Base-by-base conservation (phyloP, 306 rosid genomes). In the Cicer cuneatum region DNA sequence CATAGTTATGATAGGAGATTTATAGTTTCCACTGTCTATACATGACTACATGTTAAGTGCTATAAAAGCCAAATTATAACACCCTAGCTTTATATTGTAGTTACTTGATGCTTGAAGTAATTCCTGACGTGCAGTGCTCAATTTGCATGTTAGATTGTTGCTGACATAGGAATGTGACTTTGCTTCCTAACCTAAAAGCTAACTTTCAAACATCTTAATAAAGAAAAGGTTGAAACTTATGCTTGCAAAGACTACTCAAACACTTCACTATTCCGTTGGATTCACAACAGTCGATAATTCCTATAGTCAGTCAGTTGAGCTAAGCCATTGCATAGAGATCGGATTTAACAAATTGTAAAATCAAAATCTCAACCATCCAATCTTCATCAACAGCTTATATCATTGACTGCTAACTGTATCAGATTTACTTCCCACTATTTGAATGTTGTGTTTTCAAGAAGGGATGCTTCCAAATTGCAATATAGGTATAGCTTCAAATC, bases 51-150 rank as follows among this genome's bases (percentile, higher is more conserved):
- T 78, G 82, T 49, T 40, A 40, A 61, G 78, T 67, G 45, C 40
- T 47, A 57, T 63, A 38, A 71, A 82, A 72, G 13, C 8, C 63
- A 69, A 69, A 49, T 62, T 60, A 65, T 47, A 35, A 43, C 71
- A 37, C 19, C 66, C 16, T 41, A 43, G 49, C 52, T 56, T 21
- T 14, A 46, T 72, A 33, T 75, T 77, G 39, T 56, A 41, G 48
- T 69, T 76, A 51, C n/a, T 58, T 66, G 71, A 69, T 65, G 82
- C 78, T 72, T 78, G 51, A 75, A 80, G 86, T 80, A 84, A 84
- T 75, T 39, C 66, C 79, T 35, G 19, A 45, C 67, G 46, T 54
- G 71, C 82, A 63, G 62, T 72, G 73, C 80, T 70, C 72, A 13
- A 57, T 63, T 48, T 64, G 18, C 39, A 76, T 70, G 69, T 58